Conservation (phyloP, 768 basidiomycete genomes). For the Amanita rubescens region DNA sequence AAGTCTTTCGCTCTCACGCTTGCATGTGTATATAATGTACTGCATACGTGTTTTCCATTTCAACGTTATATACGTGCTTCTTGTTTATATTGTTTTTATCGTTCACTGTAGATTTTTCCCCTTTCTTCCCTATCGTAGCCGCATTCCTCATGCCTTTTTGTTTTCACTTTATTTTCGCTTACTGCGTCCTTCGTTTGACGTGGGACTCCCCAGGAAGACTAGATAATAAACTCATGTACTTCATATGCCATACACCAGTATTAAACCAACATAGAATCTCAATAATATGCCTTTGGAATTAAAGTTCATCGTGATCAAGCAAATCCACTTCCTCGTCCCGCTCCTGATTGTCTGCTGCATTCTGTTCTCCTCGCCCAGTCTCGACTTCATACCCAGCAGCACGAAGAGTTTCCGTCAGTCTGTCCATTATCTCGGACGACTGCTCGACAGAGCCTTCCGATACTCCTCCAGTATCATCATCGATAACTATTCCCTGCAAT, state of each 20-base stretch:
- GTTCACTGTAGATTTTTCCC: slow-evolving; percentile 7
- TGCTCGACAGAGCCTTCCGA: slow-evolving; percentile 36
- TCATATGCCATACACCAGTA: neutral
- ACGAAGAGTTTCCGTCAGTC: slow-evolving; percentile 42
- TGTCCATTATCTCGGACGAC: slow-evolving; percentile 32
- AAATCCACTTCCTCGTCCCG: slow-evolving; percentile 4
- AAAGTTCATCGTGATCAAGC: slow-evolving; percentile 12
- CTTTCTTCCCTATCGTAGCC: neutral
- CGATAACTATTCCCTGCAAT: neutral
- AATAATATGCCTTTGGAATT: slow-evolving; percentile 4
- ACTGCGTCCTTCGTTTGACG: neutral
- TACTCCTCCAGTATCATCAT: slow-evolving; percentile 26
- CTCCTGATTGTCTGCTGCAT: slow-evolving; percentile 1
- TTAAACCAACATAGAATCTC: neutral
- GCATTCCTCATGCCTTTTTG: neutral
- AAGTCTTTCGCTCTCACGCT: neutral
- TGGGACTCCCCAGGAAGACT: neutral
- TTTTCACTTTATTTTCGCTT: neutral
- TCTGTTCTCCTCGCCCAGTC: slow-evolving; percentile 16
- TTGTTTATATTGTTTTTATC: slow-evolving; percentile 12
- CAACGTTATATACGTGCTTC: slow-evolving; percentile 6
- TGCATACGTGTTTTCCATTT: neutral
- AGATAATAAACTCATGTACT: slow-evolving; percentile 4
- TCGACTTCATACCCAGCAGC: slow-evolving; percentile 46
- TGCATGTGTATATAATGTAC: neutral